Percentiles rank a stretch among this genome's conserved stretches.
These are phyloP conservation scores for Silene coronaria DNA, from an alignment of 179 eudicot genomes.

Conservation along the genomic window DNA sequence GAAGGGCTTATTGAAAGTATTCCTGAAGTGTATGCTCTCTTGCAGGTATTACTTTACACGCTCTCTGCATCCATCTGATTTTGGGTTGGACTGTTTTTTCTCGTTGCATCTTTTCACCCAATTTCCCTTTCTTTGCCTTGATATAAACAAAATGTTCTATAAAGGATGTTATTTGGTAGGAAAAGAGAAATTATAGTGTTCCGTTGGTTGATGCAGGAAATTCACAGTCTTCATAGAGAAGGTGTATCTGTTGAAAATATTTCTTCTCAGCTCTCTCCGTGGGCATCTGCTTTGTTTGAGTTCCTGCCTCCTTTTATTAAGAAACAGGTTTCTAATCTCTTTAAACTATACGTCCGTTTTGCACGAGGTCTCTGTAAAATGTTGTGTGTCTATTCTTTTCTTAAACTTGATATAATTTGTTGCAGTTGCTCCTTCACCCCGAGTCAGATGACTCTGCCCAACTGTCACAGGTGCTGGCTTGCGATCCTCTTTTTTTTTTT, in stretches of 20 bases:
- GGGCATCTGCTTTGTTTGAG: conserved; percentile 95
- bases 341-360: background rate
- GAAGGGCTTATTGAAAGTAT: conserved; percentile 98
- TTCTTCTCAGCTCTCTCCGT: conserved; percentile 85
- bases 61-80: background rate
- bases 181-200: background rate
- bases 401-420: conserved; percentile 17
- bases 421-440: conserved; percentile 85
- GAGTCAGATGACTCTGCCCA: conserved; percentile 99
- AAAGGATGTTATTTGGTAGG: background rate
- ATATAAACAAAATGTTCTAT: background rate
- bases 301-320: conserved; percentile 87
- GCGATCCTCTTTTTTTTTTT: background rate
- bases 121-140: background rate
- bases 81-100: background rate
- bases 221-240: conserved; percentile 68
- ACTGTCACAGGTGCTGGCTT: conserved; percentile 71
- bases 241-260: conserved; percentile 72
- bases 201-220: conserved; percentile 51
- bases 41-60: conserved; percentile 50
- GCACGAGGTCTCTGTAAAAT: background rate
- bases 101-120: background rate
- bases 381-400: background rate
- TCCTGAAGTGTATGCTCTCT: conserved; percentile 90
- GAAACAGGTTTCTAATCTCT: conserved; percentile 53